Base-by-base conservation (phyloP, 2,329 filamentous ascomycete genomes). In the Calonectria crousiana region DNA sequence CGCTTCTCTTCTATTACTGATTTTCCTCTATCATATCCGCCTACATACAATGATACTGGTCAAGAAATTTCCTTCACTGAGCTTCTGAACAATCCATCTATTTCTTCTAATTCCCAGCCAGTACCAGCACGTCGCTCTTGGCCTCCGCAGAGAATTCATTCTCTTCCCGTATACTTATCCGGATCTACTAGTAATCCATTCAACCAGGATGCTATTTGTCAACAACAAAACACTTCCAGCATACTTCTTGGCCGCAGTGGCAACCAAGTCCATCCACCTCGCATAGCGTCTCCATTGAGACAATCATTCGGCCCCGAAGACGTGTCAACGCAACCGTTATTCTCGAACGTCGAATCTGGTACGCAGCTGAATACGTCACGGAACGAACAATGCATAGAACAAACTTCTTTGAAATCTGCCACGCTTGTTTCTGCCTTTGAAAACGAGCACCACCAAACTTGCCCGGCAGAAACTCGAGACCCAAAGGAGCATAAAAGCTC, bases 221-320 rank as follows among this genome's bases (percentile, higher is more conserved):
- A 70, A 38, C 75, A 77, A n/a, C 49, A 79, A 2, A 82, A 80
- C 47, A 78, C 81, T 2, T 80, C 83, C 34, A 78, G 78, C 11
- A 68, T 77, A 18, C 73, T 80, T 51, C 65, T 76, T 30, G 67
- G 66, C 30, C 76, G 70, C 53, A 72, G 72, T 10, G 69, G 49
- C 16, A 69, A 67, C 13, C 60, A 71, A 20, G 36, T 58, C 5
- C 72, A 83, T n/a, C 76, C 70, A 26, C 82, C 81, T 13, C 77
- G 73, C 1, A 73, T 83, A 11, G 74, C 79, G 32, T 85, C 83
- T 10, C 82, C 82, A 16, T 72, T 84, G 2, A 78, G 69, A 56
- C 73, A 78, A 32, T 77, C 73, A 3, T 73, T 81, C 34, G 53
- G 64, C n/a, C 69, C 72, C 18, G 69, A 71, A 6, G 26, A 71